phyloP scores from a whole-genome alignment of 345 rosid species.

The Abelmoschus esculentus region DNA sequence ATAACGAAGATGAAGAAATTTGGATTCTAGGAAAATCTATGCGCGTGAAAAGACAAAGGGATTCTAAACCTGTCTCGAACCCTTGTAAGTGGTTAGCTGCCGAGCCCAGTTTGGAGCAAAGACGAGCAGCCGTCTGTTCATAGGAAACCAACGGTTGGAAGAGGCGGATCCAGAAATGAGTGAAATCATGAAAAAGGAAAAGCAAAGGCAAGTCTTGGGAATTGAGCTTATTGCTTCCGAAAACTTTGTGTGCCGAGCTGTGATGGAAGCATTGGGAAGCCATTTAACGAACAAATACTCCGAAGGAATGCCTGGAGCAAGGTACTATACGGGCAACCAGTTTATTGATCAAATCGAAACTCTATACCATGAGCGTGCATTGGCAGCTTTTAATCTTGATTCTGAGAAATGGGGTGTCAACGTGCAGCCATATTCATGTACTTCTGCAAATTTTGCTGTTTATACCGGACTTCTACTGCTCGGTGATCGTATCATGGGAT shows the following conservation, averaged over 20 bases:
- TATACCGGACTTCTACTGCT: constrained; percentile 58
- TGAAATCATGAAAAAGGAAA: constrained; percentile 57
- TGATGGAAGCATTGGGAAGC: constrained; percentile 74
- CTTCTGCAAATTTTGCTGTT: constrained; percentile 69
- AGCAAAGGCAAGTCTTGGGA: constrained; percentile 48
- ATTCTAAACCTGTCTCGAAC: constrained; percentile 30
- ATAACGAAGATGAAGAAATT: constrained; percentile 52
- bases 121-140: constrained; percentile 18
- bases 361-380: constrained; percentile 57
- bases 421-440: constrained; percentile 80
- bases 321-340: constrained; percentile 69
- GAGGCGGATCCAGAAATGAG: constrained; percentile 53
- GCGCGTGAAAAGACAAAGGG: constrained; percentile 69
- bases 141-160: constrained; percentile 47
- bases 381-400: constrained; percentile 50
- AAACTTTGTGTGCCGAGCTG: constrained; percentile 66
- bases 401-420: constrained; percentile 67
- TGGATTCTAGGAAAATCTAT: constrained; percentile 69
- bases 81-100: constrained; percentile 31
- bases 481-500: constrained; percentile 68
- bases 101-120: constrained; percentile 28
- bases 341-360: constrained; percentile 64
- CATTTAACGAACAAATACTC: constrained; percentile 78
- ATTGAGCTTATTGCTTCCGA: constrained; percentile 80
- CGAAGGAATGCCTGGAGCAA: constrained; percentile 62